Evolutionary conservation across 768 basidiomycete species (phyloP).

Genomic region (Rhodosporidiobolus odoratus): DNA sequence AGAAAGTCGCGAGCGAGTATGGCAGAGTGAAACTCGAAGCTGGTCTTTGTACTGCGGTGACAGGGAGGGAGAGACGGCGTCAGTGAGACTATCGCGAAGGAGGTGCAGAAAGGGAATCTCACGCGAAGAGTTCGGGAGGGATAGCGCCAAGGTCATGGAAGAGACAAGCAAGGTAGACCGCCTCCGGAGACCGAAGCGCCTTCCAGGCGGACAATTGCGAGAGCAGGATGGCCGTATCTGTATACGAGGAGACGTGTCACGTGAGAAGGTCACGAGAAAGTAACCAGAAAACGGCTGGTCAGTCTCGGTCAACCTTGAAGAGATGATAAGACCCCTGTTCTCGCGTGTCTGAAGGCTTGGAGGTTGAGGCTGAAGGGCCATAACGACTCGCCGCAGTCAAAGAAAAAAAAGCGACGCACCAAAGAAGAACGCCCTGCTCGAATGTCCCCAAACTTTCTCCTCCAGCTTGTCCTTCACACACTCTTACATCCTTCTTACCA

Average conservation of each 20-base stretch:
- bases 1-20: slow-evolving; percentile 56
- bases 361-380: not conserved
- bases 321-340: not conserved
- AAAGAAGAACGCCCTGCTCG: slow-evolving; percentile 55
- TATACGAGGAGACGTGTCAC: too few species aligned
- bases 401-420: slow-evolving; percentile 44
- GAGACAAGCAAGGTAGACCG: slow-evolving; percentile 55
- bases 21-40: slow-evolving; percentile 58
- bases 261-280: too few species aligned
- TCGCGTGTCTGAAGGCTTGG: not conserved
- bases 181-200: slow-evolving; percentile 50
- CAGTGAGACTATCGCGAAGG: too few species aligned
- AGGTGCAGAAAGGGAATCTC: too few species aligned
- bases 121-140: too few species aligned
- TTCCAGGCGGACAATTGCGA: slow-evolving; percentile 54
- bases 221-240: slow-evolving; percentile 54
- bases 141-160: slow-evolving; percentile 57
- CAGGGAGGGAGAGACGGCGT: not conserved
- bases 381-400: not conserved
- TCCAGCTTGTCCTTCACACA: slow-evolving; percentile 50
- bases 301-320: too few species aligned
- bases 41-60: slow-evolving; percentile 53
- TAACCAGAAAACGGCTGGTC: too few species aligned
- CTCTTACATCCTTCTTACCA: slow-evolving; percentile 49
- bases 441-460: slow-evolving; percentile 49